Conservation (phyloP, 257 asterid species). For the Hygrophila difformis region DNA sequence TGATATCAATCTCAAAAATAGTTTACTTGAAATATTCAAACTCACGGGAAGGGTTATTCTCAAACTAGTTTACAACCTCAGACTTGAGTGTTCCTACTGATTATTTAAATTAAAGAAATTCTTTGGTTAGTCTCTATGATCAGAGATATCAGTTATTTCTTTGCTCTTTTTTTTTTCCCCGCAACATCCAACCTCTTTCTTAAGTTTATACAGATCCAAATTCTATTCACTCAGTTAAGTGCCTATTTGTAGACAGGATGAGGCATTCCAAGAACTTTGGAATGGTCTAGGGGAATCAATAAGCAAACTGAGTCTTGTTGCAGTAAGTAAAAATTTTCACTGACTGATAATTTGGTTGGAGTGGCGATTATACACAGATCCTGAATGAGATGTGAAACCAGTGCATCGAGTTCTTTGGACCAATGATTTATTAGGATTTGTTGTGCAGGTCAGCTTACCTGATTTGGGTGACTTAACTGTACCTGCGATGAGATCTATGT, state of each 20-base stretch:
- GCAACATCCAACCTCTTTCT: no score
- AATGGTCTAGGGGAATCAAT: constrained; percentile 60
- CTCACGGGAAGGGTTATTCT: background rate
- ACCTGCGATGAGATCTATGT: constrained; percentile 58
- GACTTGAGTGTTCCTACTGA: background rate
- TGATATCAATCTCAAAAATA: no score
- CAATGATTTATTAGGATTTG: background rate
- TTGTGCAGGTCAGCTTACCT: constrained; percentile 75
- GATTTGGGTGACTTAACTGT: constrained; percentile 50
- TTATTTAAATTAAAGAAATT: background rate
- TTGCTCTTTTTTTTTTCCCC: constrained; percentile 5
- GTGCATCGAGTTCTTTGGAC: background rate
- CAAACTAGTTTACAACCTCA: background rate
- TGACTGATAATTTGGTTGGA: background rate
- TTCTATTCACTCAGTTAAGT: constrained; percentile 23
- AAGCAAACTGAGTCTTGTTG: constrained; percentile 61
- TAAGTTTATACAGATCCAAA: no score
- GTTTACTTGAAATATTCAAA: no score
- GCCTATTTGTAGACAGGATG: constrained; percentile 36
- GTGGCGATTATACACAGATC: background rate
- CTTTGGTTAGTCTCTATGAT: background rate
- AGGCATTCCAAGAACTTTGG: constrained; percentile 60
- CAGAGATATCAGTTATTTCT: background rate
- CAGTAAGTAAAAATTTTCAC: constrained; percentile 40
- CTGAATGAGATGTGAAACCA: constrained; percentile 3